Evolutionary conservation across 2,329 filamentous ascomycete species (phyloP).

Genomic region (Furcasterigmium furcatum): DNA sequence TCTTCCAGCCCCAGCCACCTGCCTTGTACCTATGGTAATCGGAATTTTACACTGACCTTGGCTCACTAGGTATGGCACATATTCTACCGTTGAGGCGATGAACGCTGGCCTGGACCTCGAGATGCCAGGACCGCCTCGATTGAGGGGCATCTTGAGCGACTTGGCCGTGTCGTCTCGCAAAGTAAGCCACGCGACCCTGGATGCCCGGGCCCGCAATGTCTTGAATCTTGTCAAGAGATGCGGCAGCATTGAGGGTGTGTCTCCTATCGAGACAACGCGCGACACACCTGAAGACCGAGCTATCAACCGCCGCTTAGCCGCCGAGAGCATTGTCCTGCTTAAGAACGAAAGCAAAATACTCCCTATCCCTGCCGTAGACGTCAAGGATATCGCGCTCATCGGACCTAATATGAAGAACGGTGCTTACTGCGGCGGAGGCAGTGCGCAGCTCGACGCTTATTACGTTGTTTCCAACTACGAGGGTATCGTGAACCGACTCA

Average conservation of each 20-base stretch:
- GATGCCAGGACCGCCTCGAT: slow-evolving; percentile 53
- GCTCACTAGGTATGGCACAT: slow-evolving; percentile 45
- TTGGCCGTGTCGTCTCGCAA: neutral
- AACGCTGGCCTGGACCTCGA: slow-evolving; percentile 54
- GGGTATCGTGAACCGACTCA: slow-evolving; percentile 51
- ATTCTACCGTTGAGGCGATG: slow-evolving; percentile 44
- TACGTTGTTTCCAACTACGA: slow-evolving; percentile 70
- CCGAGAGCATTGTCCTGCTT: slow-evolving; percentile 63
- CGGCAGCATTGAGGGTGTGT: slow-evolving; percentile 44
- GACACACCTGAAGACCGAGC: slow-evolving; percentile 51
- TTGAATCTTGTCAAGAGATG: slow-evolving; percentile 56
- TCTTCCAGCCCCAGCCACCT: too few species aligned
- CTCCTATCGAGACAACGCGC: neutral
- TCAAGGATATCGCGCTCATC: slow-evolving; percentile 32
- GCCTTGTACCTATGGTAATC: slow-evolving; percentile 8
- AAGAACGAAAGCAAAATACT: slow-evolving; percentile 67
- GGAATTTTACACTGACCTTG: neutral
- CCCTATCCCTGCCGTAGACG: slow-evolving; percentile 54
- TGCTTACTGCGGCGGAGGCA: slow-evolving; percentile 52
- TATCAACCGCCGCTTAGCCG: slow-evolving; percentile 61
- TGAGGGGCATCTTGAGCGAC: slow-evolving; percentile 12
- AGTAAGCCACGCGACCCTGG: slow-evolving; percentile 28
- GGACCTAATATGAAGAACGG: slow-evolving; percentile 19
- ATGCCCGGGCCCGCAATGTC: slow-evolving; percentile 53
- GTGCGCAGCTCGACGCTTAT: slow-evolving; percentile 57